Conservation (phyloP, 305 asterid species). For the Fraxinus dipetala region DNA sequence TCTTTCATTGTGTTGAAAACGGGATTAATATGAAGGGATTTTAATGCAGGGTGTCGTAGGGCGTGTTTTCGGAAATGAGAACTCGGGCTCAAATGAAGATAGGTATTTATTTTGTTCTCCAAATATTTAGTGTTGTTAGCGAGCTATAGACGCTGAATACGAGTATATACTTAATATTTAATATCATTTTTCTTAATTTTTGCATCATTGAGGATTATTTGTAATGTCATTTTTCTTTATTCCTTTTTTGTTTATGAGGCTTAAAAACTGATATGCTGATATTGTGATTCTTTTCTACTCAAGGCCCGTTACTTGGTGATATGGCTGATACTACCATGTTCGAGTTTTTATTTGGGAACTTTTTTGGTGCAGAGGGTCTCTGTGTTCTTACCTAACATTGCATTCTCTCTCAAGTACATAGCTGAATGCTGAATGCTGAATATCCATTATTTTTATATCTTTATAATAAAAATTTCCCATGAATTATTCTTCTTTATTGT, state of each 20-base stretch:
- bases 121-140: neutral
- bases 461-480: neutral
- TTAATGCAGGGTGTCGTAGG: slow-evolving; percentile 79
- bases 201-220: neutral
- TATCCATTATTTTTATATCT: neutral
- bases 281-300: neutral
- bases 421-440: too few species aligned
- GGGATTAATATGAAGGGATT: neutral
- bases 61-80: slow-evolving; percentile 76
- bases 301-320: neutral
- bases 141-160: neutral
- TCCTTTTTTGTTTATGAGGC: too few species aligned
- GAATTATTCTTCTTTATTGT: neutral
- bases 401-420: slow-evolving; percentile 6
- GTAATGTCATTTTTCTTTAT: neutral
- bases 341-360: neutral
- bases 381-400: neutral
- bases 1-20: neutral
- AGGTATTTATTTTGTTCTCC: too few species aligned
- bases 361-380: neutral
- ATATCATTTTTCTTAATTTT: too few species aligned
- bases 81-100: slow-evolving; percentile 66
- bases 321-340: slow-evolving; percentile 5
- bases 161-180: too few species aligned
- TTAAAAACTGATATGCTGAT: neutral